Percentiles rank a stretch among this genome's conserved stretches.
These are phyloP conservation scores for Wilhelminamyces savonicus DNA, from an alignment of 805 yeast species.

Conservation along the genomic window DNA sequence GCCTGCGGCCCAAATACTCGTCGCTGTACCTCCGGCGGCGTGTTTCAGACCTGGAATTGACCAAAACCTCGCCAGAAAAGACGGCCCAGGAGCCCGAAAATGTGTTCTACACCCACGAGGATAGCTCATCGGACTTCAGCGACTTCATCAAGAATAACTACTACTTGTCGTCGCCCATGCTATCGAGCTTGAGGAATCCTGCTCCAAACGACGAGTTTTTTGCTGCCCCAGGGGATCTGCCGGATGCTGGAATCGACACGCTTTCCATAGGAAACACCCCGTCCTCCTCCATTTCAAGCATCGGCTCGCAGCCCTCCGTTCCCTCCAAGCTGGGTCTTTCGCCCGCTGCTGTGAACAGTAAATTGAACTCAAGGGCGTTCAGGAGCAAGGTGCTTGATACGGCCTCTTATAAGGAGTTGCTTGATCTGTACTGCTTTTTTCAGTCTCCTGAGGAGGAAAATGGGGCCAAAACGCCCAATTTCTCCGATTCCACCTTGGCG, in stretches of 20 bases:
- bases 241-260: background rate
- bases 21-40: slow-evolving; percentile 29
- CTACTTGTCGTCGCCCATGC: slow-evolving; percentile 31
- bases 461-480: slow-evolving; percentile 6
- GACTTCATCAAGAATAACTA: slow-evolving; percentile 30
- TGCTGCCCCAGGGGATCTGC: slow-evolving; percentile 1
- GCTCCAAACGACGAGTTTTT: no score
- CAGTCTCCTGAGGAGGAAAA: slow-evolving; percentile 14
- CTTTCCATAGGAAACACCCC: background rate
- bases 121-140: slow-evolving; percentile 7
- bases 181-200: slow-evolving; percentile 15
- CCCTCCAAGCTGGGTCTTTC: no score
- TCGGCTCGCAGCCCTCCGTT: no score
- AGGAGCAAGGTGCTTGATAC: slow-evolving; percentile 31
- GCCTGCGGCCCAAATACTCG: slow-evolving; percentile 30
- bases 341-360: no score
- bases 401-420: slow-evolving; percentile 47
- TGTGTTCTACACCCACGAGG: slow-evolving; percentile 1
- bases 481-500: slow-evolving; percentile 2
- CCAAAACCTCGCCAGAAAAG: background rate
- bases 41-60: slow-evolving; percentile 20
- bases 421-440: slow-evolving; percentile 59
- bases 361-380: no score
- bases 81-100: background rate
- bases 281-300: background rate